Percentiles rank a stretch among this genome's conserved stretches.
phyloP scores from a whole-genome alignment of 176 grass and related monocot genomes.

The Elymus sibiricus region DNA sequence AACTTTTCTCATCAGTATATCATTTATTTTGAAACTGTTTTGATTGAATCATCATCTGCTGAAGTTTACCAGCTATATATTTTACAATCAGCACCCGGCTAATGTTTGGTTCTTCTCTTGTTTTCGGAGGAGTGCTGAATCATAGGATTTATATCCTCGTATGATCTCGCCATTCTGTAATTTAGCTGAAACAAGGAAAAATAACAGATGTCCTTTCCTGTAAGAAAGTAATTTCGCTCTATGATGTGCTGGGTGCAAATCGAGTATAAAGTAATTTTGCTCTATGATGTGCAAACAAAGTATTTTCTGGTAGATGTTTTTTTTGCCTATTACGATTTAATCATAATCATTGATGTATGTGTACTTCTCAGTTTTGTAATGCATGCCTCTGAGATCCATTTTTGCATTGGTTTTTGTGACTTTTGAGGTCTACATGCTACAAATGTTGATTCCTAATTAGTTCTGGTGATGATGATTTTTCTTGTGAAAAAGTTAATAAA shows the following conservation, averaged over 20 bases:
- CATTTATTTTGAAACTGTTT: background rate
- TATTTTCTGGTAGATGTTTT: background rate
- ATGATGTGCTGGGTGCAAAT: background rate
- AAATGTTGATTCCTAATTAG: background rate
- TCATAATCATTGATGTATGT: background rate
- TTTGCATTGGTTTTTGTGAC: background rate
- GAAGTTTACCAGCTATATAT: background rate
- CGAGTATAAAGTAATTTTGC: background rate
- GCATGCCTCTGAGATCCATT: background rate
- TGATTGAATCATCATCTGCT: background rate
- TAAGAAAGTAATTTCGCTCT: background rate
- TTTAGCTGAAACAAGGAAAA: background rate
- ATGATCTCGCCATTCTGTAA: no score
- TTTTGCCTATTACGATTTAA: background rate
- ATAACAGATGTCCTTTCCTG: background rate
- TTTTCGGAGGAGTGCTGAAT: background rate
- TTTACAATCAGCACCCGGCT: background rate
- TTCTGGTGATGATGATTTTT: background rate
- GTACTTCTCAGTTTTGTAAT: background rate
- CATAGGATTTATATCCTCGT: no score
- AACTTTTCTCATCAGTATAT: background rate
- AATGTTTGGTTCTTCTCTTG: background rate
- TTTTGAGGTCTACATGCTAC: background rate
- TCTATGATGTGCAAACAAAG: background rate
- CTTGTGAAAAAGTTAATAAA: background rate